Percentiles rank a stretch among this genome's conserved stretches.
phyloP scores from a whole-genome alignment of 1,284 basidiomycete genomes.

The Tausonia pullulans region DNA sequence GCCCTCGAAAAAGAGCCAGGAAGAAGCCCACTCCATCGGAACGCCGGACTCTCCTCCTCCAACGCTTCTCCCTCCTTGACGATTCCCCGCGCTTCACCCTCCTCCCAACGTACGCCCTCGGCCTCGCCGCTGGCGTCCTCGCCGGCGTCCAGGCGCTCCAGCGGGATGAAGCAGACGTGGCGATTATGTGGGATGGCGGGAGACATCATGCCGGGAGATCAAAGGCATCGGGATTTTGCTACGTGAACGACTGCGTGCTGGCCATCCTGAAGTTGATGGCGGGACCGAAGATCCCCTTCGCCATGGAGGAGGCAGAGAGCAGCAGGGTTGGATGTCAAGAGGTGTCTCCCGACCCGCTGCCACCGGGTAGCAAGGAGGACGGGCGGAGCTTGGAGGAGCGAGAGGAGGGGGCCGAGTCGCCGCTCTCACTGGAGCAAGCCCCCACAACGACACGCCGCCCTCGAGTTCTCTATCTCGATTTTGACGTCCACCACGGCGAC shows the following conservation, averaged over 20 bases:
- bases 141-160: conserved; percentile 55
- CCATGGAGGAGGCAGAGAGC: background rate
- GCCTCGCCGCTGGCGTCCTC: conserved; percentile 65
- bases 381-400: too few relatives aligned
- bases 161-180: conserved; percentile 44
- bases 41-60: too few relatives aligned
- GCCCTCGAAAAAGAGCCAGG: too few relatives aligned
- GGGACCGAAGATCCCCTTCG: conserved; percentile 66
- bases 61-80: conserved; percentile 33
- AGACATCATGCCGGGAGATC: conserved; percentile 42
- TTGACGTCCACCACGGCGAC: conserved; percentile 79
- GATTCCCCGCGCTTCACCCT: conserved; percentile 69
- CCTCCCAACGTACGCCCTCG: conserved; percentile 53
- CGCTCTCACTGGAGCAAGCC: too few relatives aligned
- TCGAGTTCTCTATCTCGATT: conserved; percentile 75
- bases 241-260: conserved; percentile 79
- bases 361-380: too few relatives aligned
- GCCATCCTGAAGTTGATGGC: conserved; percentile 81
- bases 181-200: conserved; percentile 76
- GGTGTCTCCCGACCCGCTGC: too few relatives aligned
- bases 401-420: too few relatives aligned
- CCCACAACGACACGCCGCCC: conserved; percentile 36
- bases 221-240: conserved; percentile 79
- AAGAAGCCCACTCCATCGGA: too few relatives aligned
- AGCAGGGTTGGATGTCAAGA: too few relatives aligned